Percentiles rank a stretch among this genome's conserved stretches.
Evolutionary conservation across 805 yeast species (phyloP).

Genomic region (Nakazawaea ernobii): DNA sequence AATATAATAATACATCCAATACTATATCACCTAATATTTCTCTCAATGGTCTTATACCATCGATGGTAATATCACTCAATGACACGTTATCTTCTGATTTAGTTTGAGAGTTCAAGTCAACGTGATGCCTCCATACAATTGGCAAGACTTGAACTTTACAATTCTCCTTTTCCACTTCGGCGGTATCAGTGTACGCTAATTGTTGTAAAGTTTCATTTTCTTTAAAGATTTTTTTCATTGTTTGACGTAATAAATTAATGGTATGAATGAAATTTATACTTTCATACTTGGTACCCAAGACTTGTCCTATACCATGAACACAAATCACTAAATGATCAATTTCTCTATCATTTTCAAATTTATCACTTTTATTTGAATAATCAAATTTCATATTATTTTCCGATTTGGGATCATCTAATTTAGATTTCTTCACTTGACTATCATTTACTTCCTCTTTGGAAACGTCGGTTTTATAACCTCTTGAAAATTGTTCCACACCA

Average conservation of each 20-base stretch:
- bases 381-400: slow-evolving; percentile 44
- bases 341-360: slow-evolving; percentile 35
- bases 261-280: slow-evolving; percentile 85
- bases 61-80: slow-evolving; percentile 65
- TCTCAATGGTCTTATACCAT: slow-evolving; percentile 72
- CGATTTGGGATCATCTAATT: background rate
- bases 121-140: slow-evolving; percentile 82
- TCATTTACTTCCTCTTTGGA: slow-evolving; percentile 6
- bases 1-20: slow-evolving; percentile 74
- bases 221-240: slow-evolving; percentile 45
- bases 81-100: slow-evolving; percentile 30
- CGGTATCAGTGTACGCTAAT: slow-evolving; percentile 24
- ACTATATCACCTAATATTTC: slow-evolving; percentile 81
- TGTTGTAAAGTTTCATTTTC: slow-evolving; percentile 34
- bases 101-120: slow-evolving; percentile 51
- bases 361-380: slow-evolving; percentile 38
- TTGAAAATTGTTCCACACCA: slow-evolving; percentile 42
- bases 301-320: slow-evolving; percentile 94
- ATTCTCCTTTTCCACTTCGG: slow-evolving; percentile 31
- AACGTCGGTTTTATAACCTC: slow-evolving; percentile 36
- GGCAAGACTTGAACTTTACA: slow-evolving; percentile 81
- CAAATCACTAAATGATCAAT: slow-evolving; percentile 66
- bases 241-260: slow-evolving; percentile 56
- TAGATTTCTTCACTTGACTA: background rate
- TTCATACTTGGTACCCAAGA: slow-evolving; percentile 70